Base-by-base conservation (phyloP, 768 basidiomycete species). In the Leccinum truebloodii region DNA sequence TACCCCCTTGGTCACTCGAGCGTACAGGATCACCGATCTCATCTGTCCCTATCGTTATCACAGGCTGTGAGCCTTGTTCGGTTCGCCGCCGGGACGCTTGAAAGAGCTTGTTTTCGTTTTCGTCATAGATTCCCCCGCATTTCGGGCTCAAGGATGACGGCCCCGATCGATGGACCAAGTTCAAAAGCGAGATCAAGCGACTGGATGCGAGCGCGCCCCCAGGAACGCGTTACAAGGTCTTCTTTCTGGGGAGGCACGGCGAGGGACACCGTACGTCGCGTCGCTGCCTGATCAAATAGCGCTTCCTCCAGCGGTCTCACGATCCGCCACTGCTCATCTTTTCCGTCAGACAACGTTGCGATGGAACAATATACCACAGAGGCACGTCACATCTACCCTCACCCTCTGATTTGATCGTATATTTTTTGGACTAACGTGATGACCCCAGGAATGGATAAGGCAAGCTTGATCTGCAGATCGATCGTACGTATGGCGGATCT, bases 201-300 rank as follows among this genome's bases (percentile, higher is more conserved):
- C 68, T 90, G 57, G 87, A 88, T 59, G 61, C 66, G 1, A 62
- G 65, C 3, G 79, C 82, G 1, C 70, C 72, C 2, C 54, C 66
- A 0, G 75, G 72, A 2, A 77, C 76, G 24, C 72, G 72, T 12
- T 87, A 86, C 75, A 92, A 90, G 66, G 76, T 88, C 20, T 67
- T 91, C 57, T 82, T 87, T 60, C 71, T 91, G 3, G 83, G 82
- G 2, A 78, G 90, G 61, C 91, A 93, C 61, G 90, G 90, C 3
- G 76, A 91, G 71, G 90, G 89, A 57, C 83, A 80, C 65, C 89
- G 89, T 90, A 71, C 64, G 87, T 76, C 28, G 10, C 13, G 22
- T 30, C 63, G 87, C 75, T 35, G 7, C n/a, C 34, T 34, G 9
- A 34, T 6, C 14, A 22, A n/a, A 52, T 14, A 14, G 12, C 18